Conservation (phyloP, 164 flowering plant genomes). For the Chloranthus sessilifolius region DNA sequence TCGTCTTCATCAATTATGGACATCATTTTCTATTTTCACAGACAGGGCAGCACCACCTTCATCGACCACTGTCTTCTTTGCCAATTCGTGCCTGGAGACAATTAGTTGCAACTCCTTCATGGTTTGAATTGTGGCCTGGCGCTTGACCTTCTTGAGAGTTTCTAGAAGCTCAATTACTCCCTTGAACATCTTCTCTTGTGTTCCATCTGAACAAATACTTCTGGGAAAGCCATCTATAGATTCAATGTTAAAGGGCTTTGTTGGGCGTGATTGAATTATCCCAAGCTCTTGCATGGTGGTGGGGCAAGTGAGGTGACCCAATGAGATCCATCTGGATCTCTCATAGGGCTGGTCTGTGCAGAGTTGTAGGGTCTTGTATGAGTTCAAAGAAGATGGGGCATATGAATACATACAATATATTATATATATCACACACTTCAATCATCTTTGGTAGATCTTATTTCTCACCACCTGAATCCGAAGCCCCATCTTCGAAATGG, state of each 20-base stretch:
- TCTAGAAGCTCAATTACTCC: too few species aligned
- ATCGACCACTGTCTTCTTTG: too few species aligned
- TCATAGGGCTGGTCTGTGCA: conserved; percentile 79
- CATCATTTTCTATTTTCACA: too few species aligned
- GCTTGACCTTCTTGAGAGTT: too few species aligned
- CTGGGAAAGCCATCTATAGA: conserved; percentile 61
- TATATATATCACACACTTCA: conserved; percentile 41
- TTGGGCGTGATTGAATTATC: conserved; percentile 63
- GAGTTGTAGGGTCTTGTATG: conserved; percentile 74
- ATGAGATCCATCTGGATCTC: conserved; percentile 59
- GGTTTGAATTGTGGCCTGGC: too few species aligned
- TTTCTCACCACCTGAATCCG: conserved; percentile 39
- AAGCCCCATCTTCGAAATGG: conserved; percentile 48
- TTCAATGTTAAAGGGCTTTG: conserved; percentile 44
- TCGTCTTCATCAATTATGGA: too few species aligned
- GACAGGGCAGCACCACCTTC: too few species aligned
- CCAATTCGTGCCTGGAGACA: too few species aligned
- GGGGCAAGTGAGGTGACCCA: conserved; percentile 67
- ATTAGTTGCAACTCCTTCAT: too few species aligned
- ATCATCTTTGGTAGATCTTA: conserved; percentile 45
- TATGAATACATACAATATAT: conserved; percentile 59
- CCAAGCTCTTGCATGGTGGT: conserved; percentile 67
- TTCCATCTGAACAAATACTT: conserved; percentile 66
- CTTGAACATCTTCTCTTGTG: conserved; percentile 76
- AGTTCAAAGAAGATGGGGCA: conserved; percentile 82